A percentile compares a stretch with the other conserved stretches of the same genome.
These are phyloP conservation scores for Lippia alba DNA, from an alignment of 305 asterid species.

Conservation along the genomic window DNA sequence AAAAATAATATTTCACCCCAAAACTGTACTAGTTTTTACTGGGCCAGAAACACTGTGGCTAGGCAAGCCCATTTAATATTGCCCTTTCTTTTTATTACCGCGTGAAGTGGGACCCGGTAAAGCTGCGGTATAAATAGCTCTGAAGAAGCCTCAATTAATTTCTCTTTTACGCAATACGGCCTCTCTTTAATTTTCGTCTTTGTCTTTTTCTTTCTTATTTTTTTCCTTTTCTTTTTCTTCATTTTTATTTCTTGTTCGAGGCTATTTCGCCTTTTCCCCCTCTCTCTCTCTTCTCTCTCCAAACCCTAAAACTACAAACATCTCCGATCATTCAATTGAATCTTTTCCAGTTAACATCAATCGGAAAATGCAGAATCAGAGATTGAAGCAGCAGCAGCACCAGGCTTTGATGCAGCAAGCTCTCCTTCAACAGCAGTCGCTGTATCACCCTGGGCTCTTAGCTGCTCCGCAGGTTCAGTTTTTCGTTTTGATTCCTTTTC, in stretches of 20 bases:
- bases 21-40: too few relatives aligned
- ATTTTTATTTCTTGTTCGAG: constrained; percentile 29
- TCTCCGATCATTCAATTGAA: constrained; percentile 27
- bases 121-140: constrained; percentile 31
- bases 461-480: constrained; percentile 86
- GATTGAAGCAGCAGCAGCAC: constrained; percentile 83
- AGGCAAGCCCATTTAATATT: not conserved
- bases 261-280: constrained; percentile 19
- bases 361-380: constrained; percentile 78
- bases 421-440: constrained; percentile 85
- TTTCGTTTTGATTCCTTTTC: not conserved
- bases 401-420: constrained; percentile 95
- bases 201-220: constrained; percentile 22
- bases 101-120: constrained; percentile 37
- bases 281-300: constrained; percentile 40
- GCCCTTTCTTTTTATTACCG: constrained; percentile 6
- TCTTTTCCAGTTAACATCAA: constrained; percentile 22
- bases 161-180: not conserved
- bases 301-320: constrained; percentile 39
- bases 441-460: constrained; percentile 85
- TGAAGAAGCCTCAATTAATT: constrained; percentile 5
- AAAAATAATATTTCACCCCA: too few relatives aligned
- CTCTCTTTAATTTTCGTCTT: constrained; percentile 28
- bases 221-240: not conserved
- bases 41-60: constrained; percentile 21